phyloP scores from a whole-genome alignment of 225 moss, liverwort and hornwort genomes.

The Ulota crispa region DNA sequence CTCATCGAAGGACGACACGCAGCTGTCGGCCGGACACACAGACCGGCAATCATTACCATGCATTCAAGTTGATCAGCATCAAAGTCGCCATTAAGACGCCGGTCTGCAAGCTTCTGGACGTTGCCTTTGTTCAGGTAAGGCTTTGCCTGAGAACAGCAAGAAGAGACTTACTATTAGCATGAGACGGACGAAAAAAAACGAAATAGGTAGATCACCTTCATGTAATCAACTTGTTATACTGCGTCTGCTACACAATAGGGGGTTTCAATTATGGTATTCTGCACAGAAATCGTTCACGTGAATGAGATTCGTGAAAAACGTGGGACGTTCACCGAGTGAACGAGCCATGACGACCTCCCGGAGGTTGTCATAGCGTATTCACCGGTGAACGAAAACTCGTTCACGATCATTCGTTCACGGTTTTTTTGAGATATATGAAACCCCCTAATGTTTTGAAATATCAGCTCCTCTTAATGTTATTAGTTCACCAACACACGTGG shows the following conservation, averaged over 20 bases:
- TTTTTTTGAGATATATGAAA: too few species aligned
- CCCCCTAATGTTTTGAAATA: background rate
- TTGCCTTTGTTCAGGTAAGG: slow-evolving; percentile 45
- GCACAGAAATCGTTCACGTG: too few species aligned
- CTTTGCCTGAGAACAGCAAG: slow-evolving; percentile 41
- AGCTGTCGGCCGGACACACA: slow-evolving; percentile 51
- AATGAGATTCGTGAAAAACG: too few species aligned
- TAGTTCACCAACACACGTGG: too few species aligned
- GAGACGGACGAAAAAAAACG: background rate
- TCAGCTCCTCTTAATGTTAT: background rate
- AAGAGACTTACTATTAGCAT: background rate
- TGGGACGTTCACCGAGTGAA: too few species aligned
- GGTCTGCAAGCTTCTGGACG: slow-evolving; percentile 48
- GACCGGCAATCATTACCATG: slow-evolving; percentile 47
- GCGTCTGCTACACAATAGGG: background rate
- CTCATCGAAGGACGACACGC: slow-evolving; percentile 58
- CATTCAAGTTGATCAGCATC: slow-evolving; percentile 49
- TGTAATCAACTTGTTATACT: background rate
- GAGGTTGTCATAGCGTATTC: too few species aligned
- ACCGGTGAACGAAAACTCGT: too few species aligned
- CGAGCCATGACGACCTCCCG: too few species aligned
- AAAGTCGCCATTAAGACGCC: slow-evolving; percentile 36
- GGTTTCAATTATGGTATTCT: too few species aligned
- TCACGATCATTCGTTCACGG: too few species aligned
- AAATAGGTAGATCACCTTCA: background rate